A percentile compares a stretch with the other conserved stretches of the same genome.
Conservation (phyloP, 257 asterid species). For the Nicotiana sylvestris region DNA sequence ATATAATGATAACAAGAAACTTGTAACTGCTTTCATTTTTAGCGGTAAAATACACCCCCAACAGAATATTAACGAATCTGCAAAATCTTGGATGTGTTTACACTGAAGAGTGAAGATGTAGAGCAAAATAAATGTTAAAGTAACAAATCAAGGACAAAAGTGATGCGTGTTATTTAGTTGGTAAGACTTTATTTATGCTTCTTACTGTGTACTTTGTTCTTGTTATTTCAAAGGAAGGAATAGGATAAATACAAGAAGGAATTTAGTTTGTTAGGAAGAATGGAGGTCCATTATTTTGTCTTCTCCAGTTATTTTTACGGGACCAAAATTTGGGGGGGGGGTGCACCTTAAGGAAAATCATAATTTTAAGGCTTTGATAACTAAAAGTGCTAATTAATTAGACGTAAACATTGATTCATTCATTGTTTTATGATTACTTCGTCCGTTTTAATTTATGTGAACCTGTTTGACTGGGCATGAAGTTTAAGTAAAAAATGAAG, state of each 20-base stretch:
- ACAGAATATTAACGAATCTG: neutral
- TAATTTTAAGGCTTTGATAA: no score
- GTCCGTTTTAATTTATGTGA: no score
- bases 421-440: no score
- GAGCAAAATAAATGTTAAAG: neutral
- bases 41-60: neutral
- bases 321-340: neutral
- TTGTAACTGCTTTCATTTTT: neutral
- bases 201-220: neutral
- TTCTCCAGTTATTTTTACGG: neutral
- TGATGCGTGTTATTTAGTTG: neutral
- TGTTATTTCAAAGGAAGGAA: neutral
- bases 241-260: neutral
- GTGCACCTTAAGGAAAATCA: no score
- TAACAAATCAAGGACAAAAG: neutral
- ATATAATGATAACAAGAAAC: neutral
- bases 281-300: neutral
- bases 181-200: neutral
- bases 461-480: no score
- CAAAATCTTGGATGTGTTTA: neutral
- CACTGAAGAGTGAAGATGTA: neutral
- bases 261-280: neutral
- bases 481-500: no score
- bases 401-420: no score
- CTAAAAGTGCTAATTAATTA: no score